Conservation (phyloP, 495 filamentous ascomycete genomes). For the Lophiostoma macrostomum region DNA sequence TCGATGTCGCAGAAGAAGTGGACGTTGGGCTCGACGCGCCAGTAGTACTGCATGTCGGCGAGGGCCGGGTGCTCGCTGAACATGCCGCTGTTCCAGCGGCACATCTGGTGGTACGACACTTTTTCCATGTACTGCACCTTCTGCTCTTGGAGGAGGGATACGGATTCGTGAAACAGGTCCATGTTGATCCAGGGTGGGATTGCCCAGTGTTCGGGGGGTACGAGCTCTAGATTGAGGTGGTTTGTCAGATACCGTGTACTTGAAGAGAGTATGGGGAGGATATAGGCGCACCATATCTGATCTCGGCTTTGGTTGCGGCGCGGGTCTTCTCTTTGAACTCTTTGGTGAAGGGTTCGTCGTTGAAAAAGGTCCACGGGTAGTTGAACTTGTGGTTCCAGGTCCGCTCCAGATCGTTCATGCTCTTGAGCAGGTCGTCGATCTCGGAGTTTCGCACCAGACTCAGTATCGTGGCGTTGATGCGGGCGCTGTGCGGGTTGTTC, state of each 20-base stretch:
- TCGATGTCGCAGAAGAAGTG: constrained; percentile 99
- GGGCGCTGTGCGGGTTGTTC: constrained; percentile 66
- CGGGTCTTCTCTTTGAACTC: constrained; percentile 84
- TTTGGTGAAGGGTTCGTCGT: constrained; percentile 85
- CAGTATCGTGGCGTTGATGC: constrained; percentile 90
- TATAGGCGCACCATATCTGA: constrained; percentile 67
- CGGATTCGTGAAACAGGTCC: constrained; percentile 80
- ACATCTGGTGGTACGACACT: constrained; percentile 98
- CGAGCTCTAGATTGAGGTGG: constrained; percentile 58
- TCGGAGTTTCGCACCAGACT: constrained; percentile 93
- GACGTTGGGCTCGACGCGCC: constrained; percentile 98
- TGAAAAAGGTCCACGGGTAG: constrained; percentile 99
- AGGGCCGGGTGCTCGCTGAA: constrained; percentile 97
- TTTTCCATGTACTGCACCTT: constrained; percentile 84
- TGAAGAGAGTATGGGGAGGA: background rate
- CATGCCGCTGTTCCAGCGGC: constrained; percentile 95
- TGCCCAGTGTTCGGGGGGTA: constrained; percentile 93
- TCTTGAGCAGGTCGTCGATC: constrained; percentile 72
- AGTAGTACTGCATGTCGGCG: constrained; percentile 81
- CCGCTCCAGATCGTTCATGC: constrained; percentile 86
- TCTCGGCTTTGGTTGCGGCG: constrained; percentile 78
- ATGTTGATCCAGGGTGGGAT: constrained; percentile 88
- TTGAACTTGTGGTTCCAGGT: constrained; percentile 99
- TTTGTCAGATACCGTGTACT: background rate
- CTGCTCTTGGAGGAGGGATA: constrained; percentile 75